Conservation (phyloP, 164 flowering plant genomes). For the Umbilicus rupestris region DNA sequence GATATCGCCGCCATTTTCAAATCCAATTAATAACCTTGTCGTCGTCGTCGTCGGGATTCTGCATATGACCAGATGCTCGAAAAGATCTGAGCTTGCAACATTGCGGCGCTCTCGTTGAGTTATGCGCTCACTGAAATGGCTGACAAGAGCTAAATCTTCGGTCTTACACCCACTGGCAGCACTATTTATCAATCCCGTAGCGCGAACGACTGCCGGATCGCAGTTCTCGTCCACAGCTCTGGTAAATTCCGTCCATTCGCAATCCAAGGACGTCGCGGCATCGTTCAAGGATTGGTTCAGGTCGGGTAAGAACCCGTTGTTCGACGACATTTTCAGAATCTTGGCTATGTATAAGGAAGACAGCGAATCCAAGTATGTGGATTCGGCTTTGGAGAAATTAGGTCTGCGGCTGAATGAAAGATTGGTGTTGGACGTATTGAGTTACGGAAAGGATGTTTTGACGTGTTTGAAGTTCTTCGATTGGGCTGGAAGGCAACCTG, state of each 20-base stretch:
- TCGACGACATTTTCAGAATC: conserved; percentile 33
- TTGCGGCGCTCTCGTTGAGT: not conserved
- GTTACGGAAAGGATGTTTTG: conserved; percentile 31
- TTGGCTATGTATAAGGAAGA: conserved; percentile 15
- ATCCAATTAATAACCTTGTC: too few relatives aligned
- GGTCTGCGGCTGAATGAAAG: conserved; percentile 27
- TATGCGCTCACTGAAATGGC: conserved; percentile 6
- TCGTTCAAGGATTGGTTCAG: conserved; percentile 50
- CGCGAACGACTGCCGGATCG: not conserved
- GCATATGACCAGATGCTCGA: not conserved
- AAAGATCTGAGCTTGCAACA: not conserved
- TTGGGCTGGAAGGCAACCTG: conserved; percentile 75
- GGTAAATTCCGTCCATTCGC: not conserved
- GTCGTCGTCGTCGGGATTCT: not conserved
- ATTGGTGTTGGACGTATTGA: conserved; percentile 4
- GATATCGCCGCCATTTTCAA: too few relatives aligned
- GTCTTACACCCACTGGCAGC: not conserved
- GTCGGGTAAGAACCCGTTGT: conserved; percentile 14
- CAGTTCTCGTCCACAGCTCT: not conserved
- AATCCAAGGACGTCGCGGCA: conserved; percentile 13
- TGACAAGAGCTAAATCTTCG: not conserved
- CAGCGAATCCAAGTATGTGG: conserved; percentile 13
- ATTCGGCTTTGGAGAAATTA: conserved; percentile 30
- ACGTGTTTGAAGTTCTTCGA: conserved; percentile 74
- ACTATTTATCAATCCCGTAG: not conserved